Conservation (phyloP, 306 rosid species). For the Herpetospermum pedunculosum region DNA sequence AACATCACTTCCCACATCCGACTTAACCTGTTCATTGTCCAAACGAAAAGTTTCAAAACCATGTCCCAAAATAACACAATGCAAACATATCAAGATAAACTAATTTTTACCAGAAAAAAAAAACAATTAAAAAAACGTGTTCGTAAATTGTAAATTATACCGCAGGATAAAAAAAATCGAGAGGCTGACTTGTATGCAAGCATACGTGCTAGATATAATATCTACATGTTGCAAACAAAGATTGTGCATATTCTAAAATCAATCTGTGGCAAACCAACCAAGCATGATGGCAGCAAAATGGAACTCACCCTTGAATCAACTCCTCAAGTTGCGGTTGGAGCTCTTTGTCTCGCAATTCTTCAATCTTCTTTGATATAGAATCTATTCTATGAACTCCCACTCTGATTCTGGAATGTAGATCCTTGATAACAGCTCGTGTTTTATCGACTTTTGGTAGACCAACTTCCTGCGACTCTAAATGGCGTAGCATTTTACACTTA, state of each 20-base stretch:
- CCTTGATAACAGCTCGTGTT: constrained; percentile 81
- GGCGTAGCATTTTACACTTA: constrained; percentile 68
- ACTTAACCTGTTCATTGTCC: constrained; percentile 37
- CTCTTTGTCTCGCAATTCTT: constrained; percentile 82
- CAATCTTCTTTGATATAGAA: constrained; percentile 87
- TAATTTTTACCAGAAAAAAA: not conserved
- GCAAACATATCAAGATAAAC: not conserved
- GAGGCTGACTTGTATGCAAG: not conserved
- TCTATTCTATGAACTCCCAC: constrained; percentile 77
- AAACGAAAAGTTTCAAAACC: constrained; percentile 11
- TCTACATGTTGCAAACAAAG: not conserved
- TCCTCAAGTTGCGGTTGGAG: constrained; percentile 97
- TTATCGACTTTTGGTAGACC: constrained; percentile 45
- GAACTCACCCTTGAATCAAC: constrained; percentile 71
- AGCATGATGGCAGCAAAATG: constrained; percentile 7
- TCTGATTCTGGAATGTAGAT: constrained; percentile 80
- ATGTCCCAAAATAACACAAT: not conserved
- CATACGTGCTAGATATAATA: not conserved
- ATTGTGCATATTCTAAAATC: not conserved
- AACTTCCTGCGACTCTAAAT: constrained; percentile 62
- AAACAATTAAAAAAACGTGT: not conserved
- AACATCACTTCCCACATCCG: constrained; percentile 93
- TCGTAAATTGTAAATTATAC: not conserved
- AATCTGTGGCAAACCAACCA: not conserved
- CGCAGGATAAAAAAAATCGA: not conserved